Conservation (phyloP, 202 grass and related monocot genomes). For the Zizania palustris region DNA sequence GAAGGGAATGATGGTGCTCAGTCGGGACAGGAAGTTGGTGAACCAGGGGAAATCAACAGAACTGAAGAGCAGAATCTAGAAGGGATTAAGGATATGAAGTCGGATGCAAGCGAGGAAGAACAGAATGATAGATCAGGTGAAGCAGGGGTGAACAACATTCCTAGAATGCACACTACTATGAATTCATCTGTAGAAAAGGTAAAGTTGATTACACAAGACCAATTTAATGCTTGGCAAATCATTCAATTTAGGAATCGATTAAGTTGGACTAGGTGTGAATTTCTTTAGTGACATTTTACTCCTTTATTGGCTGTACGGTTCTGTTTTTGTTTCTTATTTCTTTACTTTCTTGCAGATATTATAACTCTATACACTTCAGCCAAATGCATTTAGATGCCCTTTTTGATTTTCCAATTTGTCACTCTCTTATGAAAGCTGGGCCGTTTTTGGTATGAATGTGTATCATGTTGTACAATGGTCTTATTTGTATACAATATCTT, state of each 20-base stretch:
- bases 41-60: neutral
- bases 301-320: neutral
- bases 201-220: neutral
- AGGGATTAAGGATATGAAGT: neutral
- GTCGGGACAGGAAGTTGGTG: conserved; percentile 9
- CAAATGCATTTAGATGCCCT: neutral
- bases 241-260: neutral
- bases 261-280: neutral
- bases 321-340: neutral
- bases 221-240: conserved; percentile 4
- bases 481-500: conserved; percentile 11
- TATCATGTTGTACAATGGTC: neutral
- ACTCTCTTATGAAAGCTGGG: neutral
- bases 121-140: conserved; percentile 22
- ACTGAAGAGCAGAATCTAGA: neutral
- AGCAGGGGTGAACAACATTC: neutral
- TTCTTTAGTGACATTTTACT: neutral
- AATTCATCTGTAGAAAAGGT: conserved; percentile 33
- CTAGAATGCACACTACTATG: neutral
- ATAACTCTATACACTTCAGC: neutral
- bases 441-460: neutral
- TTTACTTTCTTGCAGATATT: neutral
- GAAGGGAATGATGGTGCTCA: conserved; percentile 21
- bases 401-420: neutral
- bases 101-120: neutral